Evolutionary conservation across 2,329 filamentous ascomycete species (phyloP).

Genomic region (Talaromyces sp.): DNA sequence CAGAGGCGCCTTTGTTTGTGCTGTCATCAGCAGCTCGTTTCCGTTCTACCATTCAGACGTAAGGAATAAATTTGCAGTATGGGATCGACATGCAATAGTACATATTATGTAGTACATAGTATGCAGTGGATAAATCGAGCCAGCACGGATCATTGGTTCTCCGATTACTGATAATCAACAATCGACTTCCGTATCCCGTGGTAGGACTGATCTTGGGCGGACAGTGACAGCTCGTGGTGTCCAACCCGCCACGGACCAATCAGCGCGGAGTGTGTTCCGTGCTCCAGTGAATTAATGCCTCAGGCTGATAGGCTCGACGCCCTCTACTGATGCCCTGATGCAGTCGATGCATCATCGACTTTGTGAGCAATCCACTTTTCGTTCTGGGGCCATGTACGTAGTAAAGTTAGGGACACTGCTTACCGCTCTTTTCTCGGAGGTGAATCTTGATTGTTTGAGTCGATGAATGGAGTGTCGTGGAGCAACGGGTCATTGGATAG

Average conservation of each 20-base stretch:
- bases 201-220: background rate
- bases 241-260: background rate
- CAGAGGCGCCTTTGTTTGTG: background rate
- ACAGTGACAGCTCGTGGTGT: constrained; percentile 1
- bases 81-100: background rate
- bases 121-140: background rate
- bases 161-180: background rate
- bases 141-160: constrained; percentile 4
- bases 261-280: background rate
- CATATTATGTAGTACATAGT: background rate
- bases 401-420: background rate
- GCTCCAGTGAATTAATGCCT: constrained; percentile 4
- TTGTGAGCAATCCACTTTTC: background rate
- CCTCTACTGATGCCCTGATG: background rate
- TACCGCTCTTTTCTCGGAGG: constrained; percentile 1
- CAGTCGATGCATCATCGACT: constrained; percentile 9
- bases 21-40: background rate
- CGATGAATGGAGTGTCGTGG: background rate
- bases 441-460: background rate
- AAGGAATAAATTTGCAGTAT: background rate
- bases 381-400: background rate
- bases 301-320: background rate
- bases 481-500: background rate
- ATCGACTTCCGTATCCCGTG: background rate
- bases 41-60: background rate